Evolutionary conservation across 2,329 filamentous ascomycete genomes (phyloP), one percentile per base, ranked within the genome.

Genomic region (Xylariaceae sp.): DNA sequence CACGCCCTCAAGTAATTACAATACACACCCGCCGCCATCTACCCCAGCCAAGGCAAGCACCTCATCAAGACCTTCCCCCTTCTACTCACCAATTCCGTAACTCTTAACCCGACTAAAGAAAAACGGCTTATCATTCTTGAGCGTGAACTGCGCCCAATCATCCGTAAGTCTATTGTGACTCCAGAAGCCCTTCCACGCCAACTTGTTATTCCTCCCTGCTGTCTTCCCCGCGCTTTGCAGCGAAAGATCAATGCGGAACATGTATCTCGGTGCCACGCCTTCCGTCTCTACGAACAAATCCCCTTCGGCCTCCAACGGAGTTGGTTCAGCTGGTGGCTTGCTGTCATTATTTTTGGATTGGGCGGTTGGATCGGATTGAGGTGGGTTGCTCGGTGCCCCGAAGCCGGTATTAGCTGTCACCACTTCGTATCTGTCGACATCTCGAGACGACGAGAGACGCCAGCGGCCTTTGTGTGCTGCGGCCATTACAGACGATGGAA

Each of bases 131-230:
- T 83, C 75, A 57, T 86, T 80, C 65, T 77, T 79, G 36, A 83
- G 67, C 12, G 70, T 68, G 68, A 97, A 97, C 70, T 89, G 86
- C 4, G 78, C 89, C 87, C 89, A 94, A 68, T 96, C 91, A 66
- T 95, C 90, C 7, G 90, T 95, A 62, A 95, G 68, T 58, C 81
- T 80, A 65, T 97, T 95, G 65, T 95, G 92, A 71, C 86, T 92
- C 82, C 89, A 95, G 66, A 91, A 96, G 1, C 87, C 86, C 61
- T 87, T 86, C 92, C 94, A 99, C 0, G 75, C 72, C 44, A 99
- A 71, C 70, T 95, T 96, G 54, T 92, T 96, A 62, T 95, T 96
- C 64, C 83, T 82, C 0, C 83, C 74, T 1, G 75, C 72, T 0
- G 77, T 78, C 55, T 77, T 80, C 11, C 81, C 78, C 0, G 85